Conservation (phyloP, 2,329 filamentous ascomycete species). For the Fusarium sp. region DNA sequence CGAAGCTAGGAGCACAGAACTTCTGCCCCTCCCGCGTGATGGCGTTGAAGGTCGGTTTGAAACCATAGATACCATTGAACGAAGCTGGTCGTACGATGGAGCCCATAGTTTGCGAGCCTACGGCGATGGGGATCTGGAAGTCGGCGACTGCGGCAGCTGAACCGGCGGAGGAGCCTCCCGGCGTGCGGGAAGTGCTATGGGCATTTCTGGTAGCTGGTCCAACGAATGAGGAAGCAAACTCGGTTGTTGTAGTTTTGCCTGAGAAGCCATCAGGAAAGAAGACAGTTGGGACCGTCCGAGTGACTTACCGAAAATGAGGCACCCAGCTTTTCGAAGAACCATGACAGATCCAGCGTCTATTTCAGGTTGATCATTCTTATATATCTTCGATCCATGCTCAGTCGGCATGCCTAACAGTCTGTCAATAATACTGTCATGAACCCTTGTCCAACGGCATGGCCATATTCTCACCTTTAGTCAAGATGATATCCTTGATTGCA, state of each 20-base stretch:
- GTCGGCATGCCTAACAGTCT: constrained; percentile 65
- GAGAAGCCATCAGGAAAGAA: constrained; percentile 64
- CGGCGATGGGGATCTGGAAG: constrained; percentile 69
- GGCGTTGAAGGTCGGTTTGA: constrained; percentile 76
- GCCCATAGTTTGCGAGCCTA: constrained; percentile 77
- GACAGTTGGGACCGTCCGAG: constrained; percentile 52
- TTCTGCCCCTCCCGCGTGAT: constrained; percentile 73
- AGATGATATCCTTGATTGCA: constrained; percentile 71
- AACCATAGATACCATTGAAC: constrained; percentile 73
- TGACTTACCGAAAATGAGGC: constrained; percentile 62
- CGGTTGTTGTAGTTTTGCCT: constrained; percentile 57
- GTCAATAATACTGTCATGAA: fast-evolving
- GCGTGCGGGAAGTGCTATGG: constrained; percentile 72
- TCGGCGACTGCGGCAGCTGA: constrained; percentile 76
- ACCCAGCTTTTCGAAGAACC: constrained; percentile 66
- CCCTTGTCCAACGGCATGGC: no score
- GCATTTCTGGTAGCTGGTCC: constrained; percentile 69
- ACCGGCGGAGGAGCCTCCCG: constrained; percentile 75
- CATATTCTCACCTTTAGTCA: constrained; percentile 64
- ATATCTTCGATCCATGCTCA: constrained; percentile 66
- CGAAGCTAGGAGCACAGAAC: constrained; percentile 69
- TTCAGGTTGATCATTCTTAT: constrained; percentile 56
- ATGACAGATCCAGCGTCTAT: constrained; percentile 66
- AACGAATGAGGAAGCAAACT: constrained; percentile 67
- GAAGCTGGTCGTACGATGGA: constrained; percentile 74